Evolutionary conservation across 192 early-diverging fungal species (phyloP).

Genomic region (Gaertneriomyces semiglobifer): DNA sequence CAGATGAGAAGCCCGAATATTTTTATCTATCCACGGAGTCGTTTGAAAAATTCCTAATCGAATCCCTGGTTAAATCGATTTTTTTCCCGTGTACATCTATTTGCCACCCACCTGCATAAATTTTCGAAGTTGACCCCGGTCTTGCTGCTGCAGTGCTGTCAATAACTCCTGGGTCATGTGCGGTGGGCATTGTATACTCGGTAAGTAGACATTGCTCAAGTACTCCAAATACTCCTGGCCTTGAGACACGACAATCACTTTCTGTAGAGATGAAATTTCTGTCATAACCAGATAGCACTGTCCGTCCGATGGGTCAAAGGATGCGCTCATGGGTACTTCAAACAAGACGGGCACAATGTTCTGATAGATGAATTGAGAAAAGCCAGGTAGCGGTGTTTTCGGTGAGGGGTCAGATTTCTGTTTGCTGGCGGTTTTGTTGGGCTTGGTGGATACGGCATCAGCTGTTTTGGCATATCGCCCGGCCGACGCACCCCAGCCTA

Average conservation of each 20-base stretch:
- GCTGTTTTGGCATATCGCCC: conserved; percentile 4
- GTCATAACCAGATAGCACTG: conserved; percentile 65
- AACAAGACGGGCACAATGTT: conserved; percentile 73
- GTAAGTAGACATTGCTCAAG: conserved; percentile 55
- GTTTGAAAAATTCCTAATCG: too few relatives aligned
- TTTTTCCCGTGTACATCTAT: too few relatives aligned
- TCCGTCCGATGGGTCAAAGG: conserved; percentile 73
- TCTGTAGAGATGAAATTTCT: conserved; percentile 50
- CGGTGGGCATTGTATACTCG: conserved; percentile 65
- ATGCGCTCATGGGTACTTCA: conserved; percentile 69
- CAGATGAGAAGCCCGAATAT: too few relatives aligned
- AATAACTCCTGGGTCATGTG: conserved; percentile 62
- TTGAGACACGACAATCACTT: conserved; percentile 53
- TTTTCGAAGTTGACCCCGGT: conserved; percentile 6
- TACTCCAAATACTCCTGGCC: conserved; percentile 59
- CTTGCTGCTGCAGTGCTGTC: conserved; percentile 11
- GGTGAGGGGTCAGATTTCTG: not conserved
- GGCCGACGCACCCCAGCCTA: conserved; percentile 52
- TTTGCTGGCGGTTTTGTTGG: not conserved
- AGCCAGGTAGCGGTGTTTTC: conserved; percentile 51
- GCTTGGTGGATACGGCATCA: conserved; percentile 2
- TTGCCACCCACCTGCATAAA: conserved; percentile 15
- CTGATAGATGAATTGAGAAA: conserved; percentile 73
- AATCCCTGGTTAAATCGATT: too few relatives aligned
- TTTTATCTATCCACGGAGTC: too few relatives aligned